Conservation (phyloP, 768 basidiomycete genomes). For the Auricularia auricula-judae region DNA sequence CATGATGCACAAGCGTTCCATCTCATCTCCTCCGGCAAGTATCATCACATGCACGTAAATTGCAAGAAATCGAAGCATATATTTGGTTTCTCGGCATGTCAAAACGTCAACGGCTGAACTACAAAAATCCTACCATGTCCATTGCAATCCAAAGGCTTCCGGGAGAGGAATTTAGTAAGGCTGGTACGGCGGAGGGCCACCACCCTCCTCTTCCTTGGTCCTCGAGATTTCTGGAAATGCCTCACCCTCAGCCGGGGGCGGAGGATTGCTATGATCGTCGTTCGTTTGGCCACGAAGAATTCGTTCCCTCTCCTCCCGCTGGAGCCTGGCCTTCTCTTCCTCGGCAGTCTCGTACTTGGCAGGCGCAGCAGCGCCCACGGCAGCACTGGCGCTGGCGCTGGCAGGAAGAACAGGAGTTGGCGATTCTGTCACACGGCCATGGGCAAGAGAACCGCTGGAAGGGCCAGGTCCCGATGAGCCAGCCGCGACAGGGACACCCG, state of each 20-base stretch:
- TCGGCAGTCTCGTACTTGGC: constrained; percentile 40
- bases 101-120: background rate
- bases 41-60: too few species aligned
- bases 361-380: constrained; percentile 12
- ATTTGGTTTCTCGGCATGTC: background rate
- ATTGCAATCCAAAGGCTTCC: background rate
- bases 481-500: constrained; percentile 58
- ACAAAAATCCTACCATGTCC: background rate
- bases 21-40: too few species aligned
- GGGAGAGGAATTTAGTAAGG: background rate
- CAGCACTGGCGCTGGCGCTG: constrained; percentile 9
- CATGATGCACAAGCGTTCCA: too few species aligned
- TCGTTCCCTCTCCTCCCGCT: constrained; percentile 54
- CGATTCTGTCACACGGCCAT: constrained; percentile 9
- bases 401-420: constrained; percentile 28
- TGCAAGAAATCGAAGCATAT: too few species aligned
- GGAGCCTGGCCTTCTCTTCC: constrained; percentile 60
- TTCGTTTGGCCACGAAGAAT: constrained; percentile 18
- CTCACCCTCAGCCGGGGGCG: background rate
- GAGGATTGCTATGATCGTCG: background rate
- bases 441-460: constrained; percentile 44
- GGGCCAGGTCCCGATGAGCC: constrained; percentile 53
- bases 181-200: background rate
- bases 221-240: background rate
- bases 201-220: background rate